These are phyloP conservation scores for Mycosarcoma maydis DNA, from an alignment of 1,284 basidiomycete species.

Conservation along the genomic window DNA sequence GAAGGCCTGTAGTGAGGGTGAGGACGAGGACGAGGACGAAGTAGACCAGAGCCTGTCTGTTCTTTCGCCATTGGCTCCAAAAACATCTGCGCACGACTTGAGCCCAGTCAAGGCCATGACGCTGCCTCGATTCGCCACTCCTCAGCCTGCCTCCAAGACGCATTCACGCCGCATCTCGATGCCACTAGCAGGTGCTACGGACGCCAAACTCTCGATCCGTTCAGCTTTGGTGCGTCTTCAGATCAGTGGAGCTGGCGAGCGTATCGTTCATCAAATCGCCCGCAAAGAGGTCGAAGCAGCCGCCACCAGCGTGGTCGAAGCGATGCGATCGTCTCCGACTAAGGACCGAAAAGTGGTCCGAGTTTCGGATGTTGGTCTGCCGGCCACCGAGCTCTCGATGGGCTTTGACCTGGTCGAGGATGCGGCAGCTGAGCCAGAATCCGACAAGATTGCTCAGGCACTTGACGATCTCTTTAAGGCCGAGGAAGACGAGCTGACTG, in stretches of 20 bases:
- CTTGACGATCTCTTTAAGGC: slow-evolving; percentile 39
- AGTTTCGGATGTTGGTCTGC: slow-evolving; percentile 38
- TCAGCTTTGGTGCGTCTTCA: slow-evolving; percentile 35
- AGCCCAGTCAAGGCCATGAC: slow-evolving; percentile 34
- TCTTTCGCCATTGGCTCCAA: slow-evolving; percentile 15
- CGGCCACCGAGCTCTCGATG: slow-evolving; percentile 36
- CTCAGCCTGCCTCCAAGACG: slow-evolving; percentile 23
- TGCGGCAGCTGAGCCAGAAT: slow-evolving; percentile 9
- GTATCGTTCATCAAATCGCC: slow-evolving; percentile 18
- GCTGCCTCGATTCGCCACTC: slow-evolving; percentile 33
- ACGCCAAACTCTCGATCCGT: slow-evolving; percentile 19
- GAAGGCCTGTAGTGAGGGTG: too few species aligned
- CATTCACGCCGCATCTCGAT: slow-evolving; percentile 30
- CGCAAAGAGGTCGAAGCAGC: not conserved
- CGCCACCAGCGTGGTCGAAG: not conserved
- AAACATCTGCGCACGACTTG: slow-evolving; percentile 10
- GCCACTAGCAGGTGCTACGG: slow-evolving; percentile 23
- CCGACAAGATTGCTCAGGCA: slow-evolving; percentile 23
- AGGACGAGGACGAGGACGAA: slow-evolving; percentile 43
- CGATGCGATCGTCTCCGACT: slow-evolving; percentile 17
- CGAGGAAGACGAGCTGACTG: slow-evolving; percentile 37
- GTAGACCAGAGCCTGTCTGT: slow-evolving; percentile 42
- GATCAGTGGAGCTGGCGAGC: slow-evolving; percentile 35
- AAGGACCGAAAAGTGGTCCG: slow-evolving; percentile 28
- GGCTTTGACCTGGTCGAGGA: slow-evolving; percentile 34